These are phyloP conservation scores for Lecanicillium sp. DNA, from an alignment of 2,329 filamentous ascomycete genomes.

Conservation along the genomic window DNA sequence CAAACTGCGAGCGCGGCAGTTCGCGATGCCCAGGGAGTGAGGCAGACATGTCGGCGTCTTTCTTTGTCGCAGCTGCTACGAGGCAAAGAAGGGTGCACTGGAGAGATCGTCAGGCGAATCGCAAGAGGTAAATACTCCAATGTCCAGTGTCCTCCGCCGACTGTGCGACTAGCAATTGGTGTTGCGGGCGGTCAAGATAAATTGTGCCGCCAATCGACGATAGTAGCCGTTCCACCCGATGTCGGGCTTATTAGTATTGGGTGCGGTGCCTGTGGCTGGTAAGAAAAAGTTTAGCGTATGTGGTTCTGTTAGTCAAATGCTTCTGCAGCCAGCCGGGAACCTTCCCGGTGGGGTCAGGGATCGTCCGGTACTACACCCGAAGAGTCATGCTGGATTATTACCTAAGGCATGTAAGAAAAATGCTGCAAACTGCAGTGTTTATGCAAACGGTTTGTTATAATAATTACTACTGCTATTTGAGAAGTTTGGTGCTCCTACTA, in stretches of 20 bases:
- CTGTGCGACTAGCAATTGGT: too few species aligned
- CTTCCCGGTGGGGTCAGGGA: too few species aligned
- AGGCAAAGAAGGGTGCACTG: not conserved
- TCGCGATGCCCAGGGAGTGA: constrained; percentile 64
- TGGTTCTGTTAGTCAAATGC: not conserved
- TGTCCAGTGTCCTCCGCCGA: not conserved
- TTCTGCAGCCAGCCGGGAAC: constrained; percentile 1
- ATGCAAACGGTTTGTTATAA: too few species aligned
- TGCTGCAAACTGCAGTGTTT: too few species aligned
- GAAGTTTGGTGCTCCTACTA: too few species aligned
- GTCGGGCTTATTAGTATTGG: too few species aligned
- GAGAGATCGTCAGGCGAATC: not conserved
- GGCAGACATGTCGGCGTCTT: constrained; percentile 45
- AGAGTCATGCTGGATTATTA: too few species aligned
- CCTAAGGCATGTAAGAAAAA: too few species aligned
- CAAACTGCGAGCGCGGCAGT: constrained; percentile 84
- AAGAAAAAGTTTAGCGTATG: not conserved
- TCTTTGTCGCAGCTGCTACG: not conserved
- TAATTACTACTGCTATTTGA: too few species aligned
- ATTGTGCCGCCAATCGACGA: not conserved
- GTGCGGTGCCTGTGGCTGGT: not conserved
- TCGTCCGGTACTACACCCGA: too few species aligned
- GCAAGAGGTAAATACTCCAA: not conserved
- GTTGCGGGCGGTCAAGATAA: not conserved
- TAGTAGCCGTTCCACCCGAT: too few species aligned